These are phyloP conservation scores for Hypoxylon lienhwacheense DNA, from an alignment of 495 filamentous ascomycete species.

Conservation along the genomic window DNA sequence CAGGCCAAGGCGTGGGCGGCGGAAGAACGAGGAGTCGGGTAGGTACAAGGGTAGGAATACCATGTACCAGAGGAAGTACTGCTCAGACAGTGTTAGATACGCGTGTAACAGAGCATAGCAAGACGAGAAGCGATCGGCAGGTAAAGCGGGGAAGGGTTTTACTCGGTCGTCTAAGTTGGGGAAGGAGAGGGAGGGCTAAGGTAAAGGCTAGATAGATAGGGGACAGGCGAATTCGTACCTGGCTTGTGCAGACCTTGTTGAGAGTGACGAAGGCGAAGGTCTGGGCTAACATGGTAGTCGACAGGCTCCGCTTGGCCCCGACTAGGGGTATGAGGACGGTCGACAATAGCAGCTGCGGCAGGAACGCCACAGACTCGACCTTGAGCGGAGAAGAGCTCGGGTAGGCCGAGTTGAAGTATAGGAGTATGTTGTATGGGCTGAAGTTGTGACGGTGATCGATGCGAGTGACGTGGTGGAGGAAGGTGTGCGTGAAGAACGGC, in stretches of 20 bases:
- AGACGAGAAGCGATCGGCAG: neutral
- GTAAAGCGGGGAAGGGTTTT: too few relatives aligned
- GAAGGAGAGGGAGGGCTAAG: neutral
- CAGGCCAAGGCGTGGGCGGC: constrained; percentile 60
- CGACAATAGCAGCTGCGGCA: constrained; percentile 81
- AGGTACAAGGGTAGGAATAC: constrained; percentile 91
- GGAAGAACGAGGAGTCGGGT: constrained; percentile 71
- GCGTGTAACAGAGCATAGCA: neutral
- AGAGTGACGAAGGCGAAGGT: constrained; percentile 97
- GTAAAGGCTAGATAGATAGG: neutral
- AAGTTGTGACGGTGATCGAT: constrained; percentile 99
- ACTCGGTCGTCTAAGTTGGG: neutral
- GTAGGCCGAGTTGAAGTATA: constrained; percentile 77
- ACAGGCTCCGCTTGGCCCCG: constrained; percentile 79
- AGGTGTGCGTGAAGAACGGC: constrained; percentile 85
- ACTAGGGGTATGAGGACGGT: constrained; percentile 74
- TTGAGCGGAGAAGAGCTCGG: constrained; percentile 44
- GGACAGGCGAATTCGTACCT: constrained; percentile 63
- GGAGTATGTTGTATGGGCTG: constrained; percentile 88
- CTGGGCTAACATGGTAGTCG: constrained; percentile 93
- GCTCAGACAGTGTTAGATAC: neutral
- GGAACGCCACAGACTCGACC: constrained; percentile 80
- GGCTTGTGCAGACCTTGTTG: constrained; percentile 98
- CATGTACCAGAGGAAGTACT: constrained; percentile 99
- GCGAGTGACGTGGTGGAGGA: constrained; percentile 86